phyloP scores from a whole-genome alignment of 2,329 filamentous ascomycete genomes.

The Sclerotinia glacialis region DNA sequence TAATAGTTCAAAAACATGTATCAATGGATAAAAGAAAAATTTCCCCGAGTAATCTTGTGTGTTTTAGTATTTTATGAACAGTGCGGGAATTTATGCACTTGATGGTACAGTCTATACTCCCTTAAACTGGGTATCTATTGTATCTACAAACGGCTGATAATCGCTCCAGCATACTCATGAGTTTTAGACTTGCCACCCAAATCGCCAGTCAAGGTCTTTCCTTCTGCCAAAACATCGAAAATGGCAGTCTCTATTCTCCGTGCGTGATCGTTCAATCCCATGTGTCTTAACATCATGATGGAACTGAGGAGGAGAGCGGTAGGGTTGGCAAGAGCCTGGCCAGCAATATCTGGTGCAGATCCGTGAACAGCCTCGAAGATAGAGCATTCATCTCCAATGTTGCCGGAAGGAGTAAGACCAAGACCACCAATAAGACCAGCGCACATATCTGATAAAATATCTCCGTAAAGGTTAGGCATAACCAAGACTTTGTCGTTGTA shows the following conservation, averaged over 20 bases:
- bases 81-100: constrained; percentile 14
- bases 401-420: constrained; percentile 93
- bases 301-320: constrained; percentile 91
- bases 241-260: constrained; percentile 88
- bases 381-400: constrained; percentile 98
- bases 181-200: constrained; percentile 96
- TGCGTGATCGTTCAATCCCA: constrained; percentile 84
- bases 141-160: constrained; percentile 58
- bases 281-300: constrained; percentile 99
- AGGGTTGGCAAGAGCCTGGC: constrained; percentile 94
- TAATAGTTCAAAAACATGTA: neutral
- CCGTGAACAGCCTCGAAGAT: constrained; percentile 99
- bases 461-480: constrained; percentile 97
- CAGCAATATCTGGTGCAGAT: constrained; percentile 93
- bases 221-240: constrained; percentile 92
- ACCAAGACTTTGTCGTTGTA: constrained; percentile 99
- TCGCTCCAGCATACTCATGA: constrained; percentile 86
- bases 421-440: constrained; percentile 97
- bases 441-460: constrained; percentile 99
- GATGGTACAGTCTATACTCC: constrained; percentile 39
- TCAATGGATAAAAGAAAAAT: neutral
- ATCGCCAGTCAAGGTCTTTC: constrained; percentile 94
- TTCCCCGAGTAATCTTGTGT: constrained; percentile 25
- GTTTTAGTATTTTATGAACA: constrained; percentile 28
- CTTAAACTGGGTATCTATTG: constrained; percentile 31